Percentiles rank a stretch among this genome's conserved stretches.
Conservation (phyloP, 129 eudicot species). For the Pseudognaphalium luteoalbum region DNA sequence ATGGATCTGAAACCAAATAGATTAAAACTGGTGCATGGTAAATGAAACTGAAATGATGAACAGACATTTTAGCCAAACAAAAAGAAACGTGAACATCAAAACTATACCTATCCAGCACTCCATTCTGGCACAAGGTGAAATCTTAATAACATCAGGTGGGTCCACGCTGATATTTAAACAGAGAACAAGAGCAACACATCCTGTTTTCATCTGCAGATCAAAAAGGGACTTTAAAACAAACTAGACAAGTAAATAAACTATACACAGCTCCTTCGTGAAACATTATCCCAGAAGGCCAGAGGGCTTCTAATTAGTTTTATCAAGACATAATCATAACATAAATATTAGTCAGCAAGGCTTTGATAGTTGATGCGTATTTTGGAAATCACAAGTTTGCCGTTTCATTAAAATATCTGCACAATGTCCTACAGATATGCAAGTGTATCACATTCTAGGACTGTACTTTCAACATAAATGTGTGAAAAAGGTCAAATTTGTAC, state of each 20-base stretch:
- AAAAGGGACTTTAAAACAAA: neutral
- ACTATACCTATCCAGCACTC: constrained; percentile 97
- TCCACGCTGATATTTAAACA: constrained; percentile 89
- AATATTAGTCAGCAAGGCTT: neutral
- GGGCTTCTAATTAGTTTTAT: constrained; percentile 2
- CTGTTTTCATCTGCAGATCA: constrained; percentile 93
- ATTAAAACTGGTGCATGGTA: neutral
- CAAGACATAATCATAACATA: neutral
- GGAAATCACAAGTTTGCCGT: neutral
- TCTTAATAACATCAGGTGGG: constrained; percentile 99
- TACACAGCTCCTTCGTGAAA: neutral
- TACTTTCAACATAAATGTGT: neutral
- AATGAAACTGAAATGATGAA: neutral
- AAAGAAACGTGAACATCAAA: constrained; percentile 9
- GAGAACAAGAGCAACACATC: constrained; percentile 93
- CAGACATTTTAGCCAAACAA: constrained; percentile 7
- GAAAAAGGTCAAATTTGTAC: no score
- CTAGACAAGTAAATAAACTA: constrained; percentile 11
- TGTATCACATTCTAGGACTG: constrained; percentile 14
- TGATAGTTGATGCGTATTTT: neutral
- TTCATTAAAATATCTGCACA: constrained; percentile 1
- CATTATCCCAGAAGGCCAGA: neutral
- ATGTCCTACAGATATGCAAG: neutral
- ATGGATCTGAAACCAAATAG: constrained; percentile 66
- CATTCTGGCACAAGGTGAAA: constrained; percentile 99